A percentile compares a stretch with the other conserved stretches of the same genome.
Evolutionary conservation across 306 rosid genomes (phyloP).

Genomic region (Vigna radiata): DNA sequence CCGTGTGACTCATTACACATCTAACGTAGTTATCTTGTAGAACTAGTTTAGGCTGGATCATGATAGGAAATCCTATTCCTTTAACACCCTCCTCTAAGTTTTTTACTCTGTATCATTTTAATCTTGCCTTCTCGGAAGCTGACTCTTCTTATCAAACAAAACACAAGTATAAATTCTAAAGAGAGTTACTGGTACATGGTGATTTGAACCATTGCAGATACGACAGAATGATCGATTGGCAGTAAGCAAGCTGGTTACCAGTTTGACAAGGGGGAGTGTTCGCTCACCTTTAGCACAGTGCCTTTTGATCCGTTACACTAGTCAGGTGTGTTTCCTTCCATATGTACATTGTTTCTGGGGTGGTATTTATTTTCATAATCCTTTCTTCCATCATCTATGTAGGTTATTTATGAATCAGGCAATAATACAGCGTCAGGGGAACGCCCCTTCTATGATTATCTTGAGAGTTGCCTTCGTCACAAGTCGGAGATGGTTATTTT

Average conservation of each 20-base stretch:
- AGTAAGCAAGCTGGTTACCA: slow-evolving; percentile 97
- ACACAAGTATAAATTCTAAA: slow-evolving; percentile 33
- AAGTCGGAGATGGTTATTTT: slow-evolving; percentile 99
- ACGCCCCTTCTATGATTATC: slow-evolving; percentile 94
- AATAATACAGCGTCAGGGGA: slow-evolving; percentile 78
- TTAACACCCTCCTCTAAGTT: slow-evolving; percentile 1
- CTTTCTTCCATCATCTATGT: slow-evolving; percentile 31
- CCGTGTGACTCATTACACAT: slow-evolving; percentile 1
- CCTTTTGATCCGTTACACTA: slow-evolving; percentile 94
- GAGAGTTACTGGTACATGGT: slow-evolving; percentile 43
- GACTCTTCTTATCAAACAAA: slow-evolving; percentile 4
- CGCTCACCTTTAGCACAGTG: slow-evolving; percentile 98
- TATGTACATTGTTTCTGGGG: slow-evolving; percentile 13
- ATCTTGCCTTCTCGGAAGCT: slow-evolving; percentile 26
- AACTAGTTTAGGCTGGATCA: slow-evolving; percentile 17
- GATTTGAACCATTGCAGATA: slow-evolving; percentile 67
- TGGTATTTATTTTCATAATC: slow-evolving; percentile 26
- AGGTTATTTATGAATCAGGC: slow-evolving; percentile 93
- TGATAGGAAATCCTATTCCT: slow-evolving; percentile 30
- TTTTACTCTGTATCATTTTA: not conserved
- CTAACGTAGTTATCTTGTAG: slow-evolving; percentile 29
- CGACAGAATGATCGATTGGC: slow-evolving; percentile 98
- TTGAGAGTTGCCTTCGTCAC: slow-evolving; percentile 98
- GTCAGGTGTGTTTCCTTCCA: slow-evolving; percentile 72
- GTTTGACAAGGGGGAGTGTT: slow-evolving; percentile 89